Percentiles rank a stretch among this genome's conserved stretches.
These are phyloP conservation scores for Colletotrichum sp. DNA, from an alignment of 2,329 filamentous ascomycete genomes.

Conservation along the genomic window DNA sequence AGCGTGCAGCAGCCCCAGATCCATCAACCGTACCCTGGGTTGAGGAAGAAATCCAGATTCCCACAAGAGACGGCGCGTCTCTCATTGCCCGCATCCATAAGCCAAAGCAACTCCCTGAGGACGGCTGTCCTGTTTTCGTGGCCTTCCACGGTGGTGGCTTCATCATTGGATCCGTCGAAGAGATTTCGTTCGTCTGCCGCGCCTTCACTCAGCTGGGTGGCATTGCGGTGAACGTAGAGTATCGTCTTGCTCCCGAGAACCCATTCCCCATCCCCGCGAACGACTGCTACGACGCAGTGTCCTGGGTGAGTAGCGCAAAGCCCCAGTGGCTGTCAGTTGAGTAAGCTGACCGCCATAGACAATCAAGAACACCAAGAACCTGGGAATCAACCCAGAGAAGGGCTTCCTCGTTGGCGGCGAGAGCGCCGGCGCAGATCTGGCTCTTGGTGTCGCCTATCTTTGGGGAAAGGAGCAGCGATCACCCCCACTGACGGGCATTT, in stretches of 20 bases:
- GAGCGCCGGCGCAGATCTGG: slow-evolving; percentile 33
- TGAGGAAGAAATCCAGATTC: slow-evolving; percentile 26
- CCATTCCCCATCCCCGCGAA: slow-evolving; percentile 30
- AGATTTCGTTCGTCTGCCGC: slow-evolving; percentile 26
- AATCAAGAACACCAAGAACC: slow-evolving; percentile 19
- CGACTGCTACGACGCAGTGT: slow-evolving; percentile 30
- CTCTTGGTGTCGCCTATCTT: slow-evolving; percentile 26
- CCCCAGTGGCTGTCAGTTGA: not conserved
- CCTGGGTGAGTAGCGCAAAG: slow-evolving; percentile 24
- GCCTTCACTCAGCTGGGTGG: slow-evolving; percentile 29
- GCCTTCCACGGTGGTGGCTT: slow-evolving; percentile 33
- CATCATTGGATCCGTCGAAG: slow-evolving; percentile 28
- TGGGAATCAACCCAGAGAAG: slow-evolving; percentile 29
- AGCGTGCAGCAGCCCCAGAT: slow-evolving; percentile 10
- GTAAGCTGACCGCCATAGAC: slow-evolving; percentile 7
- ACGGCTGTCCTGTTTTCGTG: slow-evolving; percentile 27
- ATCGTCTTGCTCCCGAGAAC: slow-evolving; percentile 32
- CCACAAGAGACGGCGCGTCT: slow-evolving; percentile 24
- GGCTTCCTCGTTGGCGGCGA: slow-evolving; percentile 30
- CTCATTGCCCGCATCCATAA: slow-evolving; percentile 26
- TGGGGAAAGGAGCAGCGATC: slow-evolving; percentile 20
- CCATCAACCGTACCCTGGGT: slow-evolving; percentile 19
- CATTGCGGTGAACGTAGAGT: slow-evolving; percentile 29
- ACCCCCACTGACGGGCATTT: slow-evolving; percentile 31
- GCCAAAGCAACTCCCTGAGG: slow-evolving; percentile 13